A percentile compares a stretch with the other conserved stretches of the same genome.
Conservation (phyloP, 352 stramenopile genomes). For the Elongisporangium senticosum region DNA sequence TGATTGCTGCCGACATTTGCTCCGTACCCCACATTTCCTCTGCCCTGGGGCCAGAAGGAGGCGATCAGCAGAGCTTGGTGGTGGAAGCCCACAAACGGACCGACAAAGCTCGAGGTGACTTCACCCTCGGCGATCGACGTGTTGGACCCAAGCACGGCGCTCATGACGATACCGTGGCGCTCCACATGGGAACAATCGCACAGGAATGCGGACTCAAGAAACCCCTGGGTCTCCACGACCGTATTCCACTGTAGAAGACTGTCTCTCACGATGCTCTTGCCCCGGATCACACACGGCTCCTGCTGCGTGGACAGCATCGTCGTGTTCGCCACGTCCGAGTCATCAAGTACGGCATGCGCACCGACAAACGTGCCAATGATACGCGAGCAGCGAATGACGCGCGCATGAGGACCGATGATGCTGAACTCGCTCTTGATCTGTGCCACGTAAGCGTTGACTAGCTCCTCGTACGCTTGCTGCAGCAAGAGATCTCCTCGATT, state of each 20-base stretch:
- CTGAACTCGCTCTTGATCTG: constrained; percentile 33
- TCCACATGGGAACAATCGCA: constrained; percentile 76
- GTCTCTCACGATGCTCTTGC: constrained; percentile 60
- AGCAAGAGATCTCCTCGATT: constrained; percentile 33
- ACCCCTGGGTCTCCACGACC: constrained; percentile 54
- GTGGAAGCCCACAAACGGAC: constrained; percentile 93
- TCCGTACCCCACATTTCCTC: constrained; percentile 92
- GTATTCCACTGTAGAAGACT: constrained; percentile 70
- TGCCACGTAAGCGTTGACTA: constrained; percentile 53
- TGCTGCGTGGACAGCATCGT: constrained; percentile 61
- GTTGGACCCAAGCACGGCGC: constrained; percentile 83
- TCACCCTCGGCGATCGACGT: constrained; percentile 87
- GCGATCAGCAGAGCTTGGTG: constrained; percentile 92
- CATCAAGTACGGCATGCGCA: constrained; percentile 39
- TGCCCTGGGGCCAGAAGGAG: constrained; percentile 88
- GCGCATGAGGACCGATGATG: constrained; percentile 44
- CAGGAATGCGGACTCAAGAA: constrained; percentile 65
- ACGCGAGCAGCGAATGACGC: constrained; percentile 54
- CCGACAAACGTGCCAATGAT: constrained; percentile 71
- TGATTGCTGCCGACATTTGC: constrained; percentile 97
- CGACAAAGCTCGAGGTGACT: constrained; percentile 88
- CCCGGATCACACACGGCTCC: constrained; percentile 35
- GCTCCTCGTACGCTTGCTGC: constrained; percentile 33
- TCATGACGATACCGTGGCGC: constrained; percentile 80
- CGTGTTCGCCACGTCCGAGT: constrained; percentile 48